A percentile compares a stretch with the other conserved stretches of the same genome.
phyloP scores from a whole-genome alignment of 495 filamentous ascomycete genomes.

The Penicillium pulvis region DNA sequence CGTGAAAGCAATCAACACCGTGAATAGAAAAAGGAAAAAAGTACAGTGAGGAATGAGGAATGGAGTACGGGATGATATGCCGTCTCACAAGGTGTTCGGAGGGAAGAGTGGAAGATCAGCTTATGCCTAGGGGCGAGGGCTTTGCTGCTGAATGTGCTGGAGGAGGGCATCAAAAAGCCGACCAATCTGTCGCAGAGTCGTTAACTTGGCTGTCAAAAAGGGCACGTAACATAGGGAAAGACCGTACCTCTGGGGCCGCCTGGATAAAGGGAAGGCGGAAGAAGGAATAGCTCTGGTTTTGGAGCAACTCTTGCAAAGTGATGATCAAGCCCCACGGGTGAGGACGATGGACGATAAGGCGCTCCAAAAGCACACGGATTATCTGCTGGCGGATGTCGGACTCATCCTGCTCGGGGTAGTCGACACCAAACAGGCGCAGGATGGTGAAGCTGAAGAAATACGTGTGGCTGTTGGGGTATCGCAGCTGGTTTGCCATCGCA shows the following conservation, averaged over 20 bases:
- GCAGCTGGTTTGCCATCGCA: constrained; percentile 88
- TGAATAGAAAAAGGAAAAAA: constrained; percentile 30
- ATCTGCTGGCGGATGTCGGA: constrained; percentile 87
- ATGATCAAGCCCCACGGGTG: constrained; percentile 97
- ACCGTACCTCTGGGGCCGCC: constrained; percentile 74
- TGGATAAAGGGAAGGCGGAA: constrained; percentile 94
- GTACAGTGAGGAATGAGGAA: constrained; percentile 23
- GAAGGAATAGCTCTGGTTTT: constrained; percentile 85
- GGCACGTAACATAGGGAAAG: neutral
- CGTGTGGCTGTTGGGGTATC: constrained; percentile 85
- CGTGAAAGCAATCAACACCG: constrained; percentile 27
- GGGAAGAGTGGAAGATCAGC: constrained; percentile 17
- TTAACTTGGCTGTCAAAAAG: constrained; percentile 15
- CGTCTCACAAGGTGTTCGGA: constrained; percentile 13
- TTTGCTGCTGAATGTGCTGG: constrained; percentile 54
- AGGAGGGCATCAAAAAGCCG: constrained; percentile 53
- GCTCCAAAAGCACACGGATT: constrained; percentile 81
- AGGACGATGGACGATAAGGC: constrained; percentile 84
- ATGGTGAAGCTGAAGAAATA: constrained; percentile 91
- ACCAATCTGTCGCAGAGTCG: constrained; percentile 37
- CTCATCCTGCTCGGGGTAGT: constrained; percentile 75
- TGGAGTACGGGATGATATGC: constrained; percentile 6
- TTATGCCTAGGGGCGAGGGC: constrained; percentile 45
- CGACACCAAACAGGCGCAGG: constrained; percentile 81
- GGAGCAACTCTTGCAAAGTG: constrained; percentile 84